Evolutionary conservation across 75 land plant species (phyloP).

Genomic region (Pseudotsuga menziesii): DNA sequence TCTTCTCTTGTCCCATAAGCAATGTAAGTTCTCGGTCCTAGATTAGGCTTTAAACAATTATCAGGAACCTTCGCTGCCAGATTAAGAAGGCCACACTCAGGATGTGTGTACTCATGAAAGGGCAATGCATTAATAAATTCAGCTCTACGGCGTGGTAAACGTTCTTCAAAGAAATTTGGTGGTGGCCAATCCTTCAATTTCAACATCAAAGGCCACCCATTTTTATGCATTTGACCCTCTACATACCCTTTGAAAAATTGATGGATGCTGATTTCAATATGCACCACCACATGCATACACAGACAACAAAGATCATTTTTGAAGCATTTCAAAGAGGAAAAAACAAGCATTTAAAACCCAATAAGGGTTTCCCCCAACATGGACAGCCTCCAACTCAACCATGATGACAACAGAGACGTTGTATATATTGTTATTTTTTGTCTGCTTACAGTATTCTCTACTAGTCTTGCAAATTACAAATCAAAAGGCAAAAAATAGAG

Average conservation of each 20-base stretch:
- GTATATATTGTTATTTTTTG: too few relatives aligned
- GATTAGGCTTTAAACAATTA: slow-evolving; percentile 60
- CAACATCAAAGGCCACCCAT: slow-evolving; percentile 59
- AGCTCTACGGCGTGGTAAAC: slow-evolving; percentile 70
- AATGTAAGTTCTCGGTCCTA: slow-evolving; percentile 70
- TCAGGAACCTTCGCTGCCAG: slow-evolving; percentile 82
- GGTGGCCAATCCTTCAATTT: slow-evolving; percentile 88
- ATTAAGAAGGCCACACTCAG: slow-evolving; percentile 82
- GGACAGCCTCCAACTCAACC: too few relatives aligned
- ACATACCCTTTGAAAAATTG: slow-evolving; percentile 57
- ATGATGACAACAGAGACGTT: too few relatives aligned
- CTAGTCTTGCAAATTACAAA: too few relatives aligned
- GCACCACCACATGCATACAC: too few relatives aligned
- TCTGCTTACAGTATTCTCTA: too few relatives aligned
- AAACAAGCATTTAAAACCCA: too few relatives aligned
- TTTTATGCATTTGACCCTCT: slow-evolving; percentile 46
- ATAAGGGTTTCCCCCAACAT: too few relatives aligned
- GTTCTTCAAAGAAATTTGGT: slow-evolving; percentile 66
- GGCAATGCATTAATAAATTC: slow-evolving; percentile 76
- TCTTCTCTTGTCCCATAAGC: slow-evolving; percentile 74
- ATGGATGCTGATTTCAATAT: too few relatives aligned
- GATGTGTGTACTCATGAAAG: slow-evolving; percentile 79
- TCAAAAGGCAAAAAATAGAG: too few relatives aligned
- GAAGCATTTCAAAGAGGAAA: too few relatives aligned
- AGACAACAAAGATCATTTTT: too few relatives aligned